phyloP scores from a whole-genome alignment of 441 rosid genomes.

The Populus hybrid region DNA sequence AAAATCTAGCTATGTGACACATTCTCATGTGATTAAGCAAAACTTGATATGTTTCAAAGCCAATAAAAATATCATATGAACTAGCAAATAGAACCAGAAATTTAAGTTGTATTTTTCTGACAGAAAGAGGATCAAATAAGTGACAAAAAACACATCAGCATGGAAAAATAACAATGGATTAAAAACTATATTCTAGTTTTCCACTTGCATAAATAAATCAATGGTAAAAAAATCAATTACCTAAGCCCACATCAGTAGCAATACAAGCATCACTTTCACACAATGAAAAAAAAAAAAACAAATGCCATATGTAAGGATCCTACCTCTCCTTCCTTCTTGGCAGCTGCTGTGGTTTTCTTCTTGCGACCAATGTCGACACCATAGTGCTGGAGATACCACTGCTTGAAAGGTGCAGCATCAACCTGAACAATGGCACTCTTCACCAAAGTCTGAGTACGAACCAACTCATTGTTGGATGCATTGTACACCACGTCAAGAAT shows the following conservation, averaged over 20 bases:
- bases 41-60: no score
- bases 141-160: not conserved
- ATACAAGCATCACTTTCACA: not conserved
- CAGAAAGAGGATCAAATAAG: not conserved
- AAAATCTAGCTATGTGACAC: no score
- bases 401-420: conserved; percentile 68
- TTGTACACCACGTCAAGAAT: conserved; percentile 64
- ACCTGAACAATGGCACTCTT: conserved; percentile 64
- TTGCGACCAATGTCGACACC: conserved; percentile 66
- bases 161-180: not conserved
- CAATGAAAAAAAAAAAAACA: not conserved
- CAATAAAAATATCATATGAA: no score
- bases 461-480: conserved; percentile 66
- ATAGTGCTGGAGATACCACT: conserved; percentile 64
- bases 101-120: not conserved
- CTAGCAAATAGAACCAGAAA: not conserved
- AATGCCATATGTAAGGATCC: not conserved
- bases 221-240: not conserved
- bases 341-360: conserved; percentile 40
- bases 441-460: conserved; percentile 64
- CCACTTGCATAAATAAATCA: not conserved
- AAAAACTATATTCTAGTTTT: not conserved
- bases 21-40: no score
- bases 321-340: conserved; percentile 57
- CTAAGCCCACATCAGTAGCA: not conserved